Evolutionary conservation across 2,329 filamentous ascomycete genomes (phyloP).

Genomic region (Thelonectria discophora): DNA sequence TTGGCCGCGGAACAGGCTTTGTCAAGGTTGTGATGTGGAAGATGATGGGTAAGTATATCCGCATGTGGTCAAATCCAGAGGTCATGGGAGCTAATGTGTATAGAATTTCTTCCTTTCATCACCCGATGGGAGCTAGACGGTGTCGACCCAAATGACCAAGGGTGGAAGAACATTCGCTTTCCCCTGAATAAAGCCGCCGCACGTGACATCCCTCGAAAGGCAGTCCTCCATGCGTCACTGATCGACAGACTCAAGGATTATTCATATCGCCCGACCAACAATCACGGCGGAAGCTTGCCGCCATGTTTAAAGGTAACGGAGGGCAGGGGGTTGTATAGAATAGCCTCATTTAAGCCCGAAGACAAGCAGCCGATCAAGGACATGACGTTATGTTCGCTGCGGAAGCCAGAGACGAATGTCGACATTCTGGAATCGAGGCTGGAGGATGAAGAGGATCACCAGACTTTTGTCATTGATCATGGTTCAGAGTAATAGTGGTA

Average conservation of each 20-base stretch:
- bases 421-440: background rate
- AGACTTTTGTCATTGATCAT: background rate
- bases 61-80: background rate
- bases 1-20: constrained; percentile 50
- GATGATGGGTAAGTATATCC: constrained; percentile 50
- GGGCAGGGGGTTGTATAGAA: background rate
- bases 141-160: constrained; percentile 25
- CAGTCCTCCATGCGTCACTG: constrained; percentile 46
- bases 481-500: background rate
- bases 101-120: constrained; percentile 52
- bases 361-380: background rate
- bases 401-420: background rate
- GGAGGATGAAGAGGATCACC: background rate
- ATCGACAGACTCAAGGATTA: constrained; percentile 45
- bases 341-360: background rate
- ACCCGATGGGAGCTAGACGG: constrained; percentile 51
- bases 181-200: constrained; percentile 49
- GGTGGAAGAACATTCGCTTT: constrained; percentile 48
- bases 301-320: constrained; percentile 44
- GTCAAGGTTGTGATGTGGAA: constrained; percentile 54
- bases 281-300: constrained; percentile 43
- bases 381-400: background rate
- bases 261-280: constrained; percentile 46
- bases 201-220: constrained; percentile 52
- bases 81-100: background rate